These are phyloP conservation scores for Cladobotryum protrusum DNA, from an alignment of 2,329 filamentous ascomycete species.

Conservation along the genomic window DNA sequence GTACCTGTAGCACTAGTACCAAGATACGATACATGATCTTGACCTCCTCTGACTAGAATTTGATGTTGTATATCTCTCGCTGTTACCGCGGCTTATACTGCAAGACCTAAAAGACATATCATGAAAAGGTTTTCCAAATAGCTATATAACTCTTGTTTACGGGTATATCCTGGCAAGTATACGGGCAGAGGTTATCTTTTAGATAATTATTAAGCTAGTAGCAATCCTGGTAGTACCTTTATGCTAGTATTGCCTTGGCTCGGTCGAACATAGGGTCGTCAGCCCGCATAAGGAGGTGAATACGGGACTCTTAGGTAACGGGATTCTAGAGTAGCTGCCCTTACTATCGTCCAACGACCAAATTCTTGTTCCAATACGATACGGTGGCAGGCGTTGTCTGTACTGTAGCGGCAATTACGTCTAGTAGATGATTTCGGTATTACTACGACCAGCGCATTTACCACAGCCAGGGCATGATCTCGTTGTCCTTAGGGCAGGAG, in stretches of 20 bases:
- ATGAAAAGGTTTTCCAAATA: neutral
- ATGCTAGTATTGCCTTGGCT: neutral
- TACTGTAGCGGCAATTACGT: conserved; percentile 1
- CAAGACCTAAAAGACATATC: neutral
- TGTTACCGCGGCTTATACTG: neutral
- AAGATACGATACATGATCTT: neutral
- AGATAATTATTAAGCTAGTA: neutral
- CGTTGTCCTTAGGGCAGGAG: conserved; percentile 3
- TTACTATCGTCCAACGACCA: no score
- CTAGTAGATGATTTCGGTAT: conserved; percentile 4
- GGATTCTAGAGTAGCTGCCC: neutral
- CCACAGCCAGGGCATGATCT: conserved; percentile 7
- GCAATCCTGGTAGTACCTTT: neutral
- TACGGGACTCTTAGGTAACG: neutral
- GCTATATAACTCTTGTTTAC: neutral
- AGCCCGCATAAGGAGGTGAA: neutral
- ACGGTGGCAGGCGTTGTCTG: neutral
- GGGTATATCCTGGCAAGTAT: neutral
- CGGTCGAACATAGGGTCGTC: neutral
- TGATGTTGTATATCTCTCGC: neutral
- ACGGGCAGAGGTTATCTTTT: neutral
- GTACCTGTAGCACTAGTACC: neutral
- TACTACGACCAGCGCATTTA: conserved; percentile 1
- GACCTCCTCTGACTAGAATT: neutral
- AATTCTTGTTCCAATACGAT: neutral